Conservation (phyloP, 805 yeast genomes). For the Candida insectalens region DNA sequence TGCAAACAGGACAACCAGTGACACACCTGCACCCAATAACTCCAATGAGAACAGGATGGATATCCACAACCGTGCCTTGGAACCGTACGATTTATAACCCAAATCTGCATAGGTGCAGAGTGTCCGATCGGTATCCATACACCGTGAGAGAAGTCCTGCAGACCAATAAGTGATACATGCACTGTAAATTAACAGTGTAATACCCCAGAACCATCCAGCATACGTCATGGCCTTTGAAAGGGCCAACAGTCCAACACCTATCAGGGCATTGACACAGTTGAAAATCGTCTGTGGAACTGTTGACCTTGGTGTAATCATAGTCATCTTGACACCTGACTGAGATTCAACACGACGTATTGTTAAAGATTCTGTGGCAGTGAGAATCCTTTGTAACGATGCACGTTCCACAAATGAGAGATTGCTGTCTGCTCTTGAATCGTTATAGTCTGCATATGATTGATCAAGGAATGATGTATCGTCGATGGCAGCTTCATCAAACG, state of each 20-base stretch:
- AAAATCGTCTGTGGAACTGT: slow-evolving; percentile 64
- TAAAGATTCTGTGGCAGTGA: slow-evolving; percentile 18
- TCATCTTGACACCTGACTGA: slow-evolving; percentile 56
- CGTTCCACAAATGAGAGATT: slow-evolving; percentile 8
- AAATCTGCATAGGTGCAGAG: slow-evolving; percentile 83
- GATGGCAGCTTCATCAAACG: slow-evolving; percentile 28
- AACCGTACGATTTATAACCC: slow-evolving; percentile 79
- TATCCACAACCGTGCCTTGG: slow-evolving; percentile 62
- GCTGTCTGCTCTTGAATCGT: slow-evolving; percentile 5
- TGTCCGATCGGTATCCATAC: slow-evolving; percentile 74
- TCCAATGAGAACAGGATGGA: slow-evolving; percentile 71
- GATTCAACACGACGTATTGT: slow-evolving; percentile 49
- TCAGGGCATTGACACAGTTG: slow-evolving; percentile 55
- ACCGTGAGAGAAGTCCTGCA: slow-evolving; percentile 61
- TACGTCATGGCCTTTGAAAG: slow-evolving; percentile 55
- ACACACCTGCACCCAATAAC: slow-evolving; percentile 71
- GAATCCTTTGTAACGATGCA: slow-evolving; percentile 10
- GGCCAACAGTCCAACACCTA: slow-evolving; percentile 62
- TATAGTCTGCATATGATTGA: slow-evolving; percentile 18
- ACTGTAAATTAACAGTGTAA: slow-evolving; percentile 45
- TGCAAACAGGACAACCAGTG: slow-evolving; percentile 72
- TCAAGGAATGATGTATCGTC: slow-evolving; percentile 34
- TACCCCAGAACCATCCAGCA: slow-evolving; percentile 62
- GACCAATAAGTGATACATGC: slow-evolving; percentile 68
- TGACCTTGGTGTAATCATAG: slow-evolving; percentile 73